phyloP scores from a whole-genome alignment of 345 rosid genomes.

The Xanthoceras sorbifolium region DNA sequence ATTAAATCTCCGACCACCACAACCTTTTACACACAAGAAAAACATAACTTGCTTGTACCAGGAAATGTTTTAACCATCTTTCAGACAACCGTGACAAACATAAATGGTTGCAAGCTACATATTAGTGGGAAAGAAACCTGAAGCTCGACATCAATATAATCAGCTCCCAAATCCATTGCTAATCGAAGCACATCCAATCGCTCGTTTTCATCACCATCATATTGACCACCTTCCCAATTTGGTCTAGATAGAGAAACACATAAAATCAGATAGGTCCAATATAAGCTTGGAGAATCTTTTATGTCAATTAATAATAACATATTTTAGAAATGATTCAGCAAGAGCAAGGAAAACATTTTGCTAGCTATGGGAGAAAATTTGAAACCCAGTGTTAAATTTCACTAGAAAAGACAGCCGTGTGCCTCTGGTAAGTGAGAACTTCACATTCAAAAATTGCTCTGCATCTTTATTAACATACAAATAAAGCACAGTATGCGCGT shows the following conservation, averaged over 20 bases:
- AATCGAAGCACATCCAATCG: conserved; percentile 63
- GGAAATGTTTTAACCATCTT: neutral
- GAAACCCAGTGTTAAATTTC: too few relatives aligned
- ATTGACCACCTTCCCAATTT: conserved; percentile 92
- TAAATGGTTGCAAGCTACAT: conserved; percentile 8
- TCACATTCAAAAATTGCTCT: too few relatives aligned
- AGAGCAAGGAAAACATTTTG: neutral
- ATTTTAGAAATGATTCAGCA: neutral
- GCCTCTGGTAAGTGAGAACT: too few relatives aligned
- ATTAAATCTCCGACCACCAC: neutral
- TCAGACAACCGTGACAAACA: neutral
- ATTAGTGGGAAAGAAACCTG: conserved; percentile 50
- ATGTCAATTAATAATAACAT: neutral
- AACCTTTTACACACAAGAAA: neutral
- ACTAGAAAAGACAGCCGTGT: too few relatives aligned
- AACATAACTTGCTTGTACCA: conserved; percentile 8
- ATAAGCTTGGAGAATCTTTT: conserved; percentile 7
- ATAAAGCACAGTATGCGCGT: too few relatives aligned
- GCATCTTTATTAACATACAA: too few relatives aligned
- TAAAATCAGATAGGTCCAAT: conserved; percentile 15
- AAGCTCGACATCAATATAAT: conserved; percentile 92
- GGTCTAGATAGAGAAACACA: conserved; percentile 52
- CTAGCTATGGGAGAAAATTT: neutral
- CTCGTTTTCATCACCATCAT: conserved; percentile 78
- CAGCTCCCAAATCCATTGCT: conserved; percentile 95